Evolutionary conservation across 345 rosid species (phyloP).

Genomic region (Clausena lansium): DNA sequence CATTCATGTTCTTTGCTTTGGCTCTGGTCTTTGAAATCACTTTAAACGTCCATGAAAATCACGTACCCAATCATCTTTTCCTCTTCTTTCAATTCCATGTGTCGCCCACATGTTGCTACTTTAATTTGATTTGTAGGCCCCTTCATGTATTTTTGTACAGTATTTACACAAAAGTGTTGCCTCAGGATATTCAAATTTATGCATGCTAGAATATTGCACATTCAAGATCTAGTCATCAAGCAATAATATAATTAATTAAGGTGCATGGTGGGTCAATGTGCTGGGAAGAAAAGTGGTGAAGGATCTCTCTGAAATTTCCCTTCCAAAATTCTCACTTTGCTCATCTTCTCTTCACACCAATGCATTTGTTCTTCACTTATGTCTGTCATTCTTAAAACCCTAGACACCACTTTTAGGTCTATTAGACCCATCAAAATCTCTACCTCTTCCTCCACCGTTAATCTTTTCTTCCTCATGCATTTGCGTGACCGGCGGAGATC

Average conservation of each 20-base stretch:
- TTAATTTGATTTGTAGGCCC: slow-evolving; percentile 34
- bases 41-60: slow-evolving; percentile 25
- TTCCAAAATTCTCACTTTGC: slow-evolving; percentile 68
- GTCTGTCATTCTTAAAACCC: slow-evolving; percentile 77
- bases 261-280: slow-evolving; percentile 55
- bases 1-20: slow-evolving; percentile 49
- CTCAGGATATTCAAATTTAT: slow-evolving; percentile 41
- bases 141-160: background rate
- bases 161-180: slow-evolving; percentile 30
- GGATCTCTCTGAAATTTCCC: slow-evolving; percentile 91
- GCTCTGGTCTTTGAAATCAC: slow-evolving; percentile 31
- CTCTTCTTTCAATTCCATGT: slow-evolving; percentile 22
- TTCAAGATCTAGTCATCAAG: slow-evolving; percentile 42
- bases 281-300: slow-evolving; percentile 86
- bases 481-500: slow-evolving; percentile 62
- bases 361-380: slow-evolving; percentile 74
- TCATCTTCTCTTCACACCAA: slow-evolving; percentile 98
- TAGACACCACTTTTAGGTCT: slow-evolving; percentile 87
- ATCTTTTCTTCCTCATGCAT: slow-evolving; percentile 70
- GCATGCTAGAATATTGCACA: slow-evolving; percentile 22
- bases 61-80: slow-evolving; percentile 15
- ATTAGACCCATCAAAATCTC: slow-evolving; percentile 86
- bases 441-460: slow-evolving; percentile 75
- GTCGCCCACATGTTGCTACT: slow-evolving; percentile 43
- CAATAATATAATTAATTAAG: background rate